phyloP scores from a whole-genome alignment of 805 yeast species.

The Schwanniomyces yamadae region DNA sequence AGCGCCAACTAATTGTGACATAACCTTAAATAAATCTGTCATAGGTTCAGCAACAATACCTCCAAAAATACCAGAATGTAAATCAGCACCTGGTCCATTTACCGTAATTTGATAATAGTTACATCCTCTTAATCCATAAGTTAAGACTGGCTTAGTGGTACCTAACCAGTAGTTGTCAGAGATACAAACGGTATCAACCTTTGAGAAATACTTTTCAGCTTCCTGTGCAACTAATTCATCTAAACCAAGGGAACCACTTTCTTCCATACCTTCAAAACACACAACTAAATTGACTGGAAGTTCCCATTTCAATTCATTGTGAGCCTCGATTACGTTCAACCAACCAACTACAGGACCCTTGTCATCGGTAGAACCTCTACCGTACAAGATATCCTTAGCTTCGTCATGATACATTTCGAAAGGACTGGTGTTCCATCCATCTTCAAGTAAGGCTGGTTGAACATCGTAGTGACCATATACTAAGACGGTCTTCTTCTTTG shows the following conservation, averaged over 20 bases:
- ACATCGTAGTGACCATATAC: slow-evolving; percentile 98
- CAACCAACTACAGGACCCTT: slow-evolving; percentile 98
- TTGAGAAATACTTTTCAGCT: slow-evolving; percentile 76
- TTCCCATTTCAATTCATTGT: slow-evolving; percentile 76
- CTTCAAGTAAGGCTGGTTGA: slow-evolving; percentile 89
- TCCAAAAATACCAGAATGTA: slow-evolving; percentile 97
- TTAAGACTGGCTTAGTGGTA: slow-evolving; percentile 92
- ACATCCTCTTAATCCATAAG: slow-evolving; percentile 97
- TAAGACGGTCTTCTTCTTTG: slow-evolving; percentile 81
- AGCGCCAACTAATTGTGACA: slow-evolving; percentile 74
- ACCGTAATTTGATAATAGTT: slow-evolving; percentile 83
- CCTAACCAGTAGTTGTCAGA: slow-evolving; percentile 99
- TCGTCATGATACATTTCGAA: slow-evolving; percentile 60
- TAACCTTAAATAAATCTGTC: slow-evolving; percentile 82
- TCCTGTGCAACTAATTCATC: slow-evolving; percentile 80
- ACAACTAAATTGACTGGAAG: slow-evolving; percentile 90
- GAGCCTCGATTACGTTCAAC: slow-evolving; percentile 92
- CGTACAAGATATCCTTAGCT: slow-evolving; percentile 71
- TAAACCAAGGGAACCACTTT: slow-evolving; percentile 90
- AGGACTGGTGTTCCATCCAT: slow-evolving; percentile 96
- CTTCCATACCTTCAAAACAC: slow-evolving; percentile 99
- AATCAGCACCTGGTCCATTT: slow-evolving; percentile 93
- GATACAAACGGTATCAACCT: slow-evolving; percentile 91
- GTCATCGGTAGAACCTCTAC: slow-evolving; percentile 96
- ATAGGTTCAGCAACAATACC: slow-evolving; percentile 97